Evolutionary conservation across 2,329 filamentous ascomycete genomes (phyloP).

Genomic region (Clonostachys byssicola): DNA sequence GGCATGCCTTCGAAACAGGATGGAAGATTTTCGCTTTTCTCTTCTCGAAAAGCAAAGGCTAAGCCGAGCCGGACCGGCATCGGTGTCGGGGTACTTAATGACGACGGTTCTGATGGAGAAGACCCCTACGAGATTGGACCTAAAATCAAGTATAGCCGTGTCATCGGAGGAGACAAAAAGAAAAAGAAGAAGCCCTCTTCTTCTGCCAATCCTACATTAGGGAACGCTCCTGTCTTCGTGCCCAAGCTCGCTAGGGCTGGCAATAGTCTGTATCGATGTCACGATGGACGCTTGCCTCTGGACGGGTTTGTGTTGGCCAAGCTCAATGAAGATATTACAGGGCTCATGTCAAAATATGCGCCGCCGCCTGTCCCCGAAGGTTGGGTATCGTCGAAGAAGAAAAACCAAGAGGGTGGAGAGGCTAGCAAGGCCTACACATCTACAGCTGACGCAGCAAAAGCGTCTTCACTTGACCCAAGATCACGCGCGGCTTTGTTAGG

Average conservation of each 20-base stretch:
- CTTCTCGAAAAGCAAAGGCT: constrained; percentile 43
- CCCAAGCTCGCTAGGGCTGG: constrained; percentile 45
- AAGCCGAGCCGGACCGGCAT: constrained; percentile 60
- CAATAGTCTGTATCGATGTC: constrained; percentile 54
- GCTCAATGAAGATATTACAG: constrained; percentile 30
- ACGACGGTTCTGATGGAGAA: constrained; percentile 91
- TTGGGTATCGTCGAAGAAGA: constrained; percentile 64
- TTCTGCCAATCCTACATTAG: constrained; percentile 55
- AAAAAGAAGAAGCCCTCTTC: constrained; percentile 62
- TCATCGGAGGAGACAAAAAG: constrained; percentile 77
- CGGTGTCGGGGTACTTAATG: constrained; percentile 85
- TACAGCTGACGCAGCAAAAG: constrained; percentile 72
- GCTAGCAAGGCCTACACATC: constrained; percentile 47
- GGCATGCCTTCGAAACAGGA: constrained; percentile 4
- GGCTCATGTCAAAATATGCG: constrained; percentile 39
- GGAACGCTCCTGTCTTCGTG: constrained; percentile 69
- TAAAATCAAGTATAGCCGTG: constrained; percentile 79
- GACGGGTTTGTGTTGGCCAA: constrained; percentile 74
- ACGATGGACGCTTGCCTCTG: constrained; percentile 77
- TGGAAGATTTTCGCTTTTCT: constrained; percentile 8
- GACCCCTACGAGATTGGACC: constrained; percentile 92
- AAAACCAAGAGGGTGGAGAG: constrained; percentile 1
- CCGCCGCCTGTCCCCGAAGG: constrained; percentile 65
- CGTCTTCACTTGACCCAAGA: constrained; percentile 70
- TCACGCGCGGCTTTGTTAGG: constrained; percentile 76